phyloP scores from a whole-genome alignment of 129 eudicot genomes.

The Flaveria robusta region DNA sequence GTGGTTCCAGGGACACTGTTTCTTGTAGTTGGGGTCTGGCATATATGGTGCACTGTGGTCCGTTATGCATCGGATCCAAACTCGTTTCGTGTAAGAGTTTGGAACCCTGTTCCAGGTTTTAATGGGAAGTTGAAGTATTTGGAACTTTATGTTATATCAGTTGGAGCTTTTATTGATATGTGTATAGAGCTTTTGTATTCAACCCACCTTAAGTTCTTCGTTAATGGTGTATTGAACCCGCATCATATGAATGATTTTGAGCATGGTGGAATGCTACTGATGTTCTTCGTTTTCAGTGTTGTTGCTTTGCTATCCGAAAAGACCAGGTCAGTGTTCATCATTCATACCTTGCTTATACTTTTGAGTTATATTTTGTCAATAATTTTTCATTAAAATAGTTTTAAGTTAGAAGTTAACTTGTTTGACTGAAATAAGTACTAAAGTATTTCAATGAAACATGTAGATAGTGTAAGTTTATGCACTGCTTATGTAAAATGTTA shows the following conservation, averaged over 20 bases:
- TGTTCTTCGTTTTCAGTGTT: conserved; percentile 85
- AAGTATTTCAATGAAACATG: no score
- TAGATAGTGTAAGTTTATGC: no score
- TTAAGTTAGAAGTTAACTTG: no score
- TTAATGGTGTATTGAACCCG: conserved; percentile 80
- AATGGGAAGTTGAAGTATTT: conserved; percentile 70
- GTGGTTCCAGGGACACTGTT: conserved; percentile 91
- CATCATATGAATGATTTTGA: conserved; percentile 88
- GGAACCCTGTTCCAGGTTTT: conserved; percentile 90
- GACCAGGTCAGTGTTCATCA: conserved; percentile 70
- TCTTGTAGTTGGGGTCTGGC: conserved; percentile 85
- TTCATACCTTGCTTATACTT: conserved; percentile 4
- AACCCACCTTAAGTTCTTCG: conserved; percentile 78
- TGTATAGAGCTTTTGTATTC: conserved; percentile 90
- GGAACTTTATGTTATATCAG: conserved; percentile 76
- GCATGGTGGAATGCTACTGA: conserved; percentile 93
- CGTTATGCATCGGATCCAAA: conserved; percentile 68
- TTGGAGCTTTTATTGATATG: conserved; percentile 86
- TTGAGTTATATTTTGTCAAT: neutral
- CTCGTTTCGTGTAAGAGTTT: conserved; percentile 66
- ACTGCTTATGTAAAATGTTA: no score
- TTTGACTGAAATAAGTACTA: no score
- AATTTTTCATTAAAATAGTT: neutral
- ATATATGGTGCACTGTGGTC: conserved; percentile 71
- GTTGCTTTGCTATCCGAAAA: conserved; percentile 71